phyloP scores from a whole-genome alignment of 2,329 filamentous ascomycete genomes.

The Gnomoniopsis smithogilvyi region DNA sequence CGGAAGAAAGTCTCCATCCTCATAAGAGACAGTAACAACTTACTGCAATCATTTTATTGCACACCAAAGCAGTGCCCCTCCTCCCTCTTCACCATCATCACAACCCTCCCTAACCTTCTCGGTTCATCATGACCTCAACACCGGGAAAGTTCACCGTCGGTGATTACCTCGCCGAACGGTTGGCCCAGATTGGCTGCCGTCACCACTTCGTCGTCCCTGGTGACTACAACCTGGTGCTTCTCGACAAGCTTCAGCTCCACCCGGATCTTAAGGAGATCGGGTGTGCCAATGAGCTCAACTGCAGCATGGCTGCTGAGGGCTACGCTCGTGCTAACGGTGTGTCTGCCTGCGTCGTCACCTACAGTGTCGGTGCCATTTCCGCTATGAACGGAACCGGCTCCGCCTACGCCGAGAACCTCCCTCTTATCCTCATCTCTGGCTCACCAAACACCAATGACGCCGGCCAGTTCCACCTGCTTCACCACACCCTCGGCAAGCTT shows the following conservation, averaged over 20 bases:
- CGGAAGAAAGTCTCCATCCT: neutral
- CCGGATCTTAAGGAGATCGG: slow-evolving; percentile 25
- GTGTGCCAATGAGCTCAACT: slow-evolving; percentile 29
- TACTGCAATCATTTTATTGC: neutral
- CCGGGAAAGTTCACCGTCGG: slow-evolving; percentile 23
- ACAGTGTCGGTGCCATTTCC: slow-evolving; percentile 25
- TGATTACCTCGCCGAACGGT: slow-evolving; percentile 27
- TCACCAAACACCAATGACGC: slow-evolving; percentile 26
- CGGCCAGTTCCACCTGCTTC: slow-evolving; percentile 24
- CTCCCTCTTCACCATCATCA: neutral
- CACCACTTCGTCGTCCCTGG: slow-evolving; percentile 28
- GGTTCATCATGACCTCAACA: slow-evolving; percentile 8
- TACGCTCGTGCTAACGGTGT: slow-evolving; percentile 27
- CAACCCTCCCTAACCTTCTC: neutral
- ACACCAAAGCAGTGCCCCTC: neutral
- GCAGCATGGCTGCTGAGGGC: slow-evolving; percentile 27
- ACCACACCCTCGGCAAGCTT: slow-evolving; percentile 26
- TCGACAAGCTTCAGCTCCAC: slow-evolving; percentile 26
- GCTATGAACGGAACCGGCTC: slow-evolving; percentile 26
- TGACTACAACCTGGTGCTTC: slow-evolving; percentile 29
- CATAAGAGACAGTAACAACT: slow-evolving; percentile 1
- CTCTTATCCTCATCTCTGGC: slow-evolving; percentile 25
- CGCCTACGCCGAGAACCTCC: slow-evolving; percentile 27
- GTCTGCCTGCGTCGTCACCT: slow-evolving; percentile 26
- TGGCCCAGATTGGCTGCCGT: slow-evolving; percentile 24